These are phyloP conservation scores for Aspergillus incahuasiensis DNA, from an alignment of 495 filamentous ascomycete species.

Conservation along the genomic window DNA sequence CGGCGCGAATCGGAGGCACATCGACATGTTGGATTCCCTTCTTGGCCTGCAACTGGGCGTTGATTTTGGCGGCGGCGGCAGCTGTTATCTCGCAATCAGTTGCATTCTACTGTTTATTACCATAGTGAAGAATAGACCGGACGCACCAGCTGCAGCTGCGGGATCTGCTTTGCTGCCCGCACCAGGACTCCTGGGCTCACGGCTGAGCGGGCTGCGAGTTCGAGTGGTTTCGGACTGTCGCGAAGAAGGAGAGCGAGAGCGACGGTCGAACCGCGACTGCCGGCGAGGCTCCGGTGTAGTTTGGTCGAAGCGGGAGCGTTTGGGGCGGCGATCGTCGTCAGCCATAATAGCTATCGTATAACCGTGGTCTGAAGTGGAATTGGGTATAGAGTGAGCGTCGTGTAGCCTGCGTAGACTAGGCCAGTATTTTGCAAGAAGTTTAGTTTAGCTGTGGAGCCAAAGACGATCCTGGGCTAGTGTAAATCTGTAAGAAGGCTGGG, in stretches of 20 bases:
- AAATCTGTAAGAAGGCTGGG: neutral
- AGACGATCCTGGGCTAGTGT: constrained; percentile 13
- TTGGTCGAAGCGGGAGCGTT: constrained; percentile 90
- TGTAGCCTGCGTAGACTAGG: neutral
- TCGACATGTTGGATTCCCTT: constrained; percentile 93
- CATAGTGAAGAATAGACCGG: neutral
- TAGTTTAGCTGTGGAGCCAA: constrained; percentile 17
- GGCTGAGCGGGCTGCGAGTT: constrained; percentile 73
- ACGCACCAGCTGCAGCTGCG: constrained; percentile 78
- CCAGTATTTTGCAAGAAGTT: constrained; percentile 22
- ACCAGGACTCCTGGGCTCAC: constrained; percentile 51
- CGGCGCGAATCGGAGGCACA: constrained; percentile 78
- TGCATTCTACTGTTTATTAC: neutral
- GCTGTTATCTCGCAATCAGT: constrained; percentile 44
- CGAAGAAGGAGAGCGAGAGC: constrained; percentile 75
- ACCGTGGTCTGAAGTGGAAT: constrained; percentile 5
- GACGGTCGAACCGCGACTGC: constrained; percentile 72
- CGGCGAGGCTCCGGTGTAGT: constrained; percentile 72
- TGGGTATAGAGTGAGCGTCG: neutral
- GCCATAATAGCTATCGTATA: constrained; percentile 50
- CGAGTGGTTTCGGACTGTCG: constrained; percentile 58
- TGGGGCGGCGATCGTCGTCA: constrained; percentile 71
- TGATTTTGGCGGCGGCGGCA: constrained; percentile 89
- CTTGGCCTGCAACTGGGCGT: constrained; percentile 85
- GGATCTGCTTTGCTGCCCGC: constrained; percentile 53